Base-by-base conservation (phyloP, 2,329 filamentous ascomycete genomes). In the Talaromyces rugulosus region DNA sequence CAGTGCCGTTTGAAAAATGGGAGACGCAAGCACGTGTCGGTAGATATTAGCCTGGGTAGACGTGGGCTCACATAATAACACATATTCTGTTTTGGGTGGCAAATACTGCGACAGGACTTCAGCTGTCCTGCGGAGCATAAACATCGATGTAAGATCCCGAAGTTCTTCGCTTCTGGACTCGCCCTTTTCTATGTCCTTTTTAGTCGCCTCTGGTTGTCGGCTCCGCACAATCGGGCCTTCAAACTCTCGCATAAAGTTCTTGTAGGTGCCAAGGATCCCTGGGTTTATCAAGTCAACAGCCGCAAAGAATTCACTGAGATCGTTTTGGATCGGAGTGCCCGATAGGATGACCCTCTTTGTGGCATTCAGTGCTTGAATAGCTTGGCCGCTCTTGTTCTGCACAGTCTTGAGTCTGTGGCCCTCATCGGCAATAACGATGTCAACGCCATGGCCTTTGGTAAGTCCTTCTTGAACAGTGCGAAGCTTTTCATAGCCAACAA, bases 401-500 rank as follows among this genome's bases (percentile, higher is more conserved):
- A 87, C 82, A 0, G 87, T 89, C 74, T 89, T 89, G 44, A 89
- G 75, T 54, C 87, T 78, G 69, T 89, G 87, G 0, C 87, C 87
- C 74, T 89, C 87, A 67, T 89, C 87, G n/a, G 86, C 86, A 66
- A 89, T 84, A 60, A 89, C 82, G 61, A 89, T 88, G 69, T 91
- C 89, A 56, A 91, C 84, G 1, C 85, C 83, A 60, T 78, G 74
- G 6, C 85, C 85, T 68, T 85, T 85, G 64, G 85, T 83, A 52
- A 91, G 74, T 58, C 88, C 86, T 57, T 87, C 86, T 64, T 89
- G 85, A 1, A 90, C 84, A 4, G 81, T 82, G 55, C 87, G 81
- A 33, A 90, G 76, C 73, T 88, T 88, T 72, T 91, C 88, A 68
- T 91, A 91, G 1, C 88, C 88, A 62, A 91, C 85, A 66, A 91